Percentiles rank a stretch among this genome's conserved stretches.
Evolutionary conservation across 2,329 filamentous ascomycete species (phyloP).

Genomic region (Helminthosporium solani): DNA sequence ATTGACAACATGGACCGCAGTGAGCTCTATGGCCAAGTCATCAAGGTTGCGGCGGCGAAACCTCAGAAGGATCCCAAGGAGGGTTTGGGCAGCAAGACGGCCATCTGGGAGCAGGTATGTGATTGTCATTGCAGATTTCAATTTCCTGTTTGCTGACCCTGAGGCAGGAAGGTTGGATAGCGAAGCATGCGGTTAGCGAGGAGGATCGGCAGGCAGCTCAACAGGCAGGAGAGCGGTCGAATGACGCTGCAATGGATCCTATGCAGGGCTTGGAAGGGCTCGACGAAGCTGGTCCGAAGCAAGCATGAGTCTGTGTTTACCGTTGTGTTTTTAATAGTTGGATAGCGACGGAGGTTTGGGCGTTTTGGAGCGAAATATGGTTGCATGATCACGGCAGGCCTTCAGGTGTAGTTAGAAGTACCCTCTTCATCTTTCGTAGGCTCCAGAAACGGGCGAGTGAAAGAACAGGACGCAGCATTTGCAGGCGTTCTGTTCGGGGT

Average conservation of each 20-base stretch:
- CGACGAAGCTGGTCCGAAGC: conserved; percentile 90
- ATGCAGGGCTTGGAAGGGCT: conserved; percentile 95
- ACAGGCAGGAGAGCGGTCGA: conserved; percentile 53
- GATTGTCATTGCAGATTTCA: neutral
- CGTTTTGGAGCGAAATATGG: conserved; percentile 3
- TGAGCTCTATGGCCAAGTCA: conserved; percentile 86
- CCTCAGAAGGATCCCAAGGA: conserved; percentile 85
- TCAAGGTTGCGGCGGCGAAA: conserved; percentile 91
- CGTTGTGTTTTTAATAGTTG: neutral
- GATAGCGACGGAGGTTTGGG: neutral
- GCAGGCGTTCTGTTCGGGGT: conserved; percentile 14
- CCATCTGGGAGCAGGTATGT: conserved; percentile 93
- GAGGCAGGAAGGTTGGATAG: conserved; percentile 83
- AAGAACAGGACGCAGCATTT: conserved; percentile 7
- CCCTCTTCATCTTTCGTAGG: neutral
- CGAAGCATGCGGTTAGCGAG: conserved; percentile 80
- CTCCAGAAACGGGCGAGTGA: neutral
- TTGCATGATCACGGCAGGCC: neutral
- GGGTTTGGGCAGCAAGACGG: conserved; percentile 87
- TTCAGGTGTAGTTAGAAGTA: neutral
- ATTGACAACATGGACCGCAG: conserved; percentile 99
- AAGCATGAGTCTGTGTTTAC: conserved; percentile 55
- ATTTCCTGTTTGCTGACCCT: conserved; percentile 13
- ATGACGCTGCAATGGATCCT: conserved; percentile 68
- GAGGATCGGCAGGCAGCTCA: conserved; percentile 69